Conservation (phyloP, 73 alveolate genomes). For the Paraurostyla sp. region DNA sequence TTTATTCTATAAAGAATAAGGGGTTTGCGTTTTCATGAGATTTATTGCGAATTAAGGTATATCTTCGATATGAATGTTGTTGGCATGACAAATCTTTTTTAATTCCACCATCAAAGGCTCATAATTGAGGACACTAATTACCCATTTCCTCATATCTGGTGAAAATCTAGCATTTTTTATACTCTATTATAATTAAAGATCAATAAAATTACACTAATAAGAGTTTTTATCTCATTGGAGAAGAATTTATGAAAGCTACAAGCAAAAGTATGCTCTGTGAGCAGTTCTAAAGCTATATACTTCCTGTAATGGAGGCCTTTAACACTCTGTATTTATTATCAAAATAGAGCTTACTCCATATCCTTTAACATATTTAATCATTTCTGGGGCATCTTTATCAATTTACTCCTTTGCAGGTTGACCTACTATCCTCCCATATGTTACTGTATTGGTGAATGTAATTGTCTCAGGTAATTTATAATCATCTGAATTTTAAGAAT, state of each 20-base stretch:
- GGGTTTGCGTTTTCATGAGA: conserved; percentile 15
- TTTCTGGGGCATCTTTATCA: conserved; percentile 15
- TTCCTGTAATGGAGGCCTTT: conserved; percentile 43
- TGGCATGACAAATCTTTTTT: not conserved
- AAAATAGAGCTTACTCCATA: conserved; percentile 1
- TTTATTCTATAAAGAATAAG: not conserved
- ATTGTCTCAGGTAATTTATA: conserved; percentile 11
- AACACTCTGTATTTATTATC: not conserved
- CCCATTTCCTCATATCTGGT: conserved; percentile 39
- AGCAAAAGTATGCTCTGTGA: conserved; percentile 41
- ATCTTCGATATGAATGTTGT: conserved; percentile 38
- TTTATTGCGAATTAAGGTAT: conserved; percentile 44
- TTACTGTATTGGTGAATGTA: conserved; percentile 22
- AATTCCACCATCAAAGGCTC: conserved; percentile 16
- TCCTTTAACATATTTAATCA: conserved; percentile 22
- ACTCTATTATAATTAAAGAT: not conserved
- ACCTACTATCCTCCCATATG: conserved; percentile 39
- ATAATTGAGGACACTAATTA: conserved; percentile 8
- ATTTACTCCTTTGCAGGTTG: not conserved
- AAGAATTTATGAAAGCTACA: conserved; percentile 32
- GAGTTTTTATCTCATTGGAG: conserved; percentile 1
- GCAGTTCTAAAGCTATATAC: conserved; percentile 14
- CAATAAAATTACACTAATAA: not conserved
- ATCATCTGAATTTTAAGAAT: not conserved
- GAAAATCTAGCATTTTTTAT: conserved; percentile 15